Base-by-base conservation (phyloP, 73 alveolate genomes). In the Paramecium octaurelia region DNA sequence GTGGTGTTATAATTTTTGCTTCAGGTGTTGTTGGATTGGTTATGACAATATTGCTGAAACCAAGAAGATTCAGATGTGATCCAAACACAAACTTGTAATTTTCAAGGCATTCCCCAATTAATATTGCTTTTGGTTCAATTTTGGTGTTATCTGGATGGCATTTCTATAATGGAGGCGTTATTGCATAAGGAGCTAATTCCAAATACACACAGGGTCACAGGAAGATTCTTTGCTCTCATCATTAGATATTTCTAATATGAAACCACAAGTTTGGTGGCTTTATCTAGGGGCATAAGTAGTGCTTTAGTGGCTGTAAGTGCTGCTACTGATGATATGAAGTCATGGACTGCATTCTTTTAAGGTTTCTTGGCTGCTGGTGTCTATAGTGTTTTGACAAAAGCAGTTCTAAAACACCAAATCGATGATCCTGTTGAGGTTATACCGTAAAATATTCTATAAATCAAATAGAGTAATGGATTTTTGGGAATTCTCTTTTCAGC, bases 361-460 rank as follows among this genome's bases (percentile, higher is more conserved):
- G 91, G 91, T 42, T 35, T 46, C 0, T 44, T 80, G 70, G 91
- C 91, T 9, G 91, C 76, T 11, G 42, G 44, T 27, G 3, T n/a
- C 12, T 80, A 80, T 2, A 46, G 76, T 42, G 91, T 46, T 8
- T 27, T 46, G 48, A 76, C 91, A 12, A 48, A 42, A 14, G 91
- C 27, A n/a, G 18, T 80, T 23, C 91, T 69, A 8, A 75, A 75
- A 35, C n/a, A n/a, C 1, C 88, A 75, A n/a, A 80, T 80, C 27
- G 91, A 80, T 80, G 91, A 80, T 46, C 91, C 91, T 14, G 75
- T 80, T 44, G 91, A 80, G 44, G 91, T 48, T 20, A 48, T 80
- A 21, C 76, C 91, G n/a, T n/a, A n/a, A n/a, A n/a, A n/a, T n/a
- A n/a, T n/a, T n/a, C n/a, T n/a, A n/a, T n/a, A n/a, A n/a, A n/a